Conservation (phyloP, 2,329 filamentous ascomycete species). For the Diaporthe sp. region DNA sequence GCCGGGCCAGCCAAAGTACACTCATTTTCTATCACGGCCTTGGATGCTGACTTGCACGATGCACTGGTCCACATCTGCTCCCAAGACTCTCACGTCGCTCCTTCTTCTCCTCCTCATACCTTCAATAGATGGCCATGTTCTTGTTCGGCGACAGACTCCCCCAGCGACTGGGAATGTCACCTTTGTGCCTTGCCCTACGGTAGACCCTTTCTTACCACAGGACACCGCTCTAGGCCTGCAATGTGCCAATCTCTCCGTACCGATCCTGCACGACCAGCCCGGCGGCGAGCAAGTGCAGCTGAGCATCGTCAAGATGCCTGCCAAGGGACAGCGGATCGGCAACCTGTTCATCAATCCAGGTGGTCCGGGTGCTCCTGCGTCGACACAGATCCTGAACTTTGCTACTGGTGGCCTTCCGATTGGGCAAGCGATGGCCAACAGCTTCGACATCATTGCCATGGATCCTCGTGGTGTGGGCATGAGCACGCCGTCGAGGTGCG, state of each 20-base stretch:
- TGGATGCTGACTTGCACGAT: background rate
- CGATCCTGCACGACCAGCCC: conserved; percentile 28
- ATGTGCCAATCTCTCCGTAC: conserved; percentile 25
- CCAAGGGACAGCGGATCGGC: conserved; percentile 45
- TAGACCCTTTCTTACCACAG: conserved; percentile 24
- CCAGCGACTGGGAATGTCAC: conserved; percentile 18
- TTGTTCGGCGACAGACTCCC: background rate
- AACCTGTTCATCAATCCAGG: conserved; percentile 59
- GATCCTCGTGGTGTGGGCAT: conserved; percentile 59
- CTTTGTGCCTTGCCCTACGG: conserved; percentile 8
- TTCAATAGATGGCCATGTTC: background rate
- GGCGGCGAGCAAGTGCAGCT: conserved; percentile 30
- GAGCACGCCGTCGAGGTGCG: conserved; percentile 57
- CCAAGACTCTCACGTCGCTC: background rate
- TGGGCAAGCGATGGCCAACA: conserved; percentile 41
- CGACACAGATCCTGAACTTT: conserved; percentile 44
- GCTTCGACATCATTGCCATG: conserved; percentile 59
- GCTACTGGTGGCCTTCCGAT: conserved; percentile 6
- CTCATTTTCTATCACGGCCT: background rate
- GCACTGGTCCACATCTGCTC: background rate
- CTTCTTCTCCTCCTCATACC: background rate
- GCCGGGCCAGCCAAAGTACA: background rate
- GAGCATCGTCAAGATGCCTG: conserved; percentile 23
- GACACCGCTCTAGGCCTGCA: background rate
- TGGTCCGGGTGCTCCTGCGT: conserved; percentile 54